These are phyloP conservation scores for Chytriomyces sp. DNA, from an alignment of 192 early-diverging fungal genomes.

Conservation along the genomic window DNA sequence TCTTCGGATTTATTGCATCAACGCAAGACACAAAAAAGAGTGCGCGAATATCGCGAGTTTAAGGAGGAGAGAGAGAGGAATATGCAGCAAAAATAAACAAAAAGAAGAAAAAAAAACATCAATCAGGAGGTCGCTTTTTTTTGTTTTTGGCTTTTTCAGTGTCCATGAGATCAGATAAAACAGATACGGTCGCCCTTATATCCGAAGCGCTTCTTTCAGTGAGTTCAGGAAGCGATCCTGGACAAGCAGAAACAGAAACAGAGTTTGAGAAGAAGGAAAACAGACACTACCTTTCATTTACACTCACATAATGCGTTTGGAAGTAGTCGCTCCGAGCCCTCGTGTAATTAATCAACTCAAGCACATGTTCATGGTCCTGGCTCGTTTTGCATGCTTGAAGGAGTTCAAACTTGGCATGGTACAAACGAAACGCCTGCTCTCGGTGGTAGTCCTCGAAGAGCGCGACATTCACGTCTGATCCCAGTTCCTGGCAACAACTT, in stretches of 20 bases:
- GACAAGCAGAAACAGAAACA: too few relatives aligned
- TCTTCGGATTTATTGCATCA: too few relatives aligned
- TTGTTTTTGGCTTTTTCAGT: too few relatives aligned
- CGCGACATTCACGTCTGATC: too few relatives aligned
- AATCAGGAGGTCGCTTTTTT: too few relatives aligned
- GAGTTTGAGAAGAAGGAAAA: too few relatives aligned
- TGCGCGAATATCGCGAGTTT: too few relatives aligned
- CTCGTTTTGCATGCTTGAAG: not conserved
- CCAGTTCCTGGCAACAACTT: too few relatives aligned
- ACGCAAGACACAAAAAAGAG: too few relatives aligned
- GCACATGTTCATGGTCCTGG: not conserved
- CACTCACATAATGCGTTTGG: not conserved
- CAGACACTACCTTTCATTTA: too few relatives aligned
- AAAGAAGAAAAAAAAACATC: not conserved
- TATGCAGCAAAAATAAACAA: not conserved
- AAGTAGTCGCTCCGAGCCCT: not conserved
- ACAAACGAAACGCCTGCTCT: not conserved
- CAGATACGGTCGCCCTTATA: not conserved
- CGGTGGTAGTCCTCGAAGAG: not conserved
- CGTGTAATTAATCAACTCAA: not conserved
- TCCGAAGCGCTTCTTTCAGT: not conserved
- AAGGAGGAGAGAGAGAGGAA: too few relatives aligned
- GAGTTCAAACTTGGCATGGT: not conserved
- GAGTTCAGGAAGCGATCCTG: not conserved
- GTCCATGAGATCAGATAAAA: too few relatives aligned